These are phyloP conservation scores for Cladosporium cucumerinum DNA, from an alignment of 2,329 filamentous ascomycete genomes.

Conservation along the genomic window DNA sequence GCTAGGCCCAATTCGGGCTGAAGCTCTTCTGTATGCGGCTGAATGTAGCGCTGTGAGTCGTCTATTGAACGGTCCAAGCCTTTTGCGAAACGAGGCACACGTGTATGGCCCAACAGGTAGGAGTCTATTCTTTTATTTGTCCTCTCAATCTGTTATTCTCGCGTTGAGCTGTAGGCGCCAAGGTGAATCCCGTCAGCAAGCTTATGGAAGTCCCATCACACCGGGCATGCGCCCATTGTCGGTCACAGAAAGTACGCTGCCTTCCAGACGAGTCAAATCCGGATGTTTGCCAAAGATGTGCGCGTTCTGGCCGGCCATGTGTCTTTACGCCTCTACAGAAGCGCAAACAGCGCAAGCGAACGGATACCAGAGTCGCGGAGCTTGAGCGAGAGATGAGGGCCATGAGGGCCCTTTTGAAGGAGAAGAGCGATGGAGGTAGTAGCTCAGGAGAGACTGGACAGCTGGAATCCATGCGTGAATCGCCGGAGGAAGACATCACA, in stretches of 20 bases:
- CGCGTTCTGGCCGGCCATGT: conserved; percentile 39
- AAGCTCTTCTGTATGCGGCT: conserved; percentile 3
- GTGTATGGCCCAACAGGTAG: neutral
- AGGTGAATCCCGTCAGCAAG: neutral
- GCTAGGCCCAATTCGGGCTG: neutral
- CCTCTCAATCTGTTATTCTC: neutral
- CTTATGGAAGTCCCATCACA: conserved; percentile 27
- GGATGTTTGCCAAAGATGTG: conserved; percentile 40
- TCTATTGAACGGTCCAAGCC: neutral
- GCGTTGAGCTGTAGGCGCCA: neutral
- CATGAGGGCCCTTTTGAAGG: conserved; percentile 39
- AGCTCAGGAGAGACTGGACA: neutral
- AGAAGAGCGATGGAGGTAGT: conserved; percentile 21
- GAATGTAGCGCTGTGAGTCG: neutral
- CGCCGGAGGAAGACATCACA: neutral
- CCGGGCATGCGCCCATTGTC: conserved; percentile 43
- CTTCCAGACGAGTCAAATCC: conserved; percentile 33
- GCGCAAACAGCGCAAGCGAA: conserved; percentile 45
- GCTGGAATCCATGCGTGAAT: neutral
- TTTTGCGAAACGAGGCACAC: neutral
- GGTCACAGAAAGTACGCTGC: conserved; percentile 44
- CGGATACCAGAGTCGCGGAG: conserved; percentile 45
- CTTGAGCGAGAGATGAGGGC: conserved; percentile 44
- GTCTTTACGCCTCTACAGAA: conserved; percentile 40
- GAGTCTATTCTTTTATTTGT: neutral